Percentiles rank a stretch among this genome's conserved stretches.
Evolutionary conservation across 805 yeast species (phyloP).

Genomic region (Candida manassasensis): DNA sequence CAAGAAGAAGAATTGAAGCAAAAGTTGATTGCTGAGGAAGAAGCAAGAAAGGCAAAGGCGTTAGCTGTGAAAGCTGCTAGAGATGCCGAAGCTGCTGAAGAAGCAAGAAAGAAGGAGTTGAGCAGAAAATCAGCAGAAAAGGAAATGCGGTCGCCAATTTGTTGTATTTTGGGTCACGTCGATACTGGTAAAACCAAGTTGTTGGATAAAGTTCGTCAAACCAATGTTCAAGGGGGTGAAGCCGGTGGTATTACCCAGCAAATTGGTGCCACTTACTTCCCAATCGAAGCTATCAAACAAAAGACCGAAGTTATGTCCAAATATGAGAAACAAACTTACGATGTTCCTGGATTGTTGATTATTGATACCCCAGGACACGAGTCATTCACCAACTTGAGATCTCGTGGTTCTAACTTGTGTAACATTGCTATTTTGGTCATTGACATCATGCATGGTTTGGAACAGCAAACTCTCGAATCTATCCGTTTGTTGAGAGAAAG

Average conservation of each 20-base stretch:
- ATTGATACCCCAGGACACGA: constrained; percentile 99
- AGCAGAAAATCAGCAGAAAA: constrained; percentile 25
- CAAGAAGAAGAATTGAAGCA: constrained; percentile 28
- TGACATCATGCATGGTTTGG: constrained; percentile 98
- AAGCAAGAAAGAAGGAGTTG: constrained; percentile 20
- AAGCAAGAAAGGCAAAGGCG: constrained; percentile 23
- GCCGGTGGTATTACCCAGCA: constrained; percentile 99
- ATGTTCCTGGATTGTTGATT: constrained; percentile 94
- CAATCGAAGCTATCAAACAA: constrained; percentile 85
- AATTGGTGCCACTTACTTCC: constrained; percentile 99
- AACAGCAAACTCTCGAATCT: constrained; percentile 95
- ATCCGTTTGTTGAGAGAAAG: constrained; percentile 88
- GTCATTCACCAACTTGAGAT: constrained; percentile 93
- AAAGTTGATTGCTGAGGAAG: constrained; percentile 28
- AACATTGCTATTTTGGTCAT: constrained; percentile 97
- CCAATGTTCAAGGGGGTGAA: constrained; percentile 99
- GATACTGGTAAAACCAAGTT: constrained; percentile 99
- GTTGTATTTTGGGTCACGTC: constrained; percentile 98
- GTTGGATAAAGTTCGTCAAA: constrained; percentile 95
- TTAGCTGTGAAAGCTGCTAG: constrained; percentile 21
- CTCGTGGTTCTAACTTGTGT: constrained; percentile 98
- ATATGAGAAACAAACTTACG: constrained; percentile 79
- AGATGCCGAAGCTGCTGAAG: constrained; percentile 25
- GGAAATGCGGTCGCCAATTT: constrained; percentile 95
- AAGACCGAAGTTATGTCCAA: constrained; percentile 90